These are phyloP conservation scores for Globisporangium cederbergense DNA, from an alignment of 352 stramenopile genomes.

Conservation along the genomic window DNA sequence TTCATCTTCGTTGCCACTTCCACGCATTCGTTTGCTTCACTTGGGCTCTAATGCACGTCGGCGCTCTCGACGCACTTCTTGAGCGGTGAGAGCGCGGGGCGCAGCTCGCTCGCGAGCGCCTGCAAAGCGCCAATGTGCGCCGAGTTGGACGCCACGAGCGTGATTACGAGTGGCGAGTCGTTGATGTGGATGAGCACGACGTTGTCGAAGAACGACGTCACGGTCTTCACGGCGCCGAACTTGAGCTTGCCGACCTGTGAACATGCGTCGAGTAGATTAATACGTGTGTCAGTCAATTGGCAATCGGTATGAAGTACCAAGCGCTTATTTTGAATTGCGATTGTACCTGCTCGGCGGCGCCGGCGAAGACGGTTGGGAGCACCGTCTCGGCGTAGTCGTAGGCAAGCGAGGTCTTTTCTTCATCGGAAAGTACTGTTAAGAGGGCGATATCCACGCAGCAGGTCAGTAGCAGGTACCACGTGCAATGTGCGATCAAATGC, in stretches of 20 bases:
- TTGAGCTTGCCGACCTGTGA: constrained; percentile 73
- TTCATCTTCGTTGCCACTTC: neutral
- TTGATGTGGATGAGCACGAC: constrained; percentile 80
- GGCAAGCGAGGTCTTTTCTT: constrained; percentile 36
- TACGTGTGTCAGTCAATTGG: neutral
- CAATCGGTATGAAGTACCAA: neutral
- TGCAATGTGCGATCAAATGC: neutral
- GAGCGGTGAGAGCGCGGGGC: constrained; percentile 54
- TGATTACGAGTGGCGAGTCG: constrained; percentile 71
- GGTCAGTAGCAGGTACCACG: too few relatives aligned
- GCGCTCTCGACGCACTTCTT: constrained; percentile 73
- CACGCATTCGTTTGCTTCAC: neutral
- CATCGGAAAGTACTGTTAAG: constrained; percentile 33
- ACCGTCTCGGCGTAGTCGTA: constrained; percentile 80
- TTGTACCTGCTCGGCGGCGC: constrained; percentile 65
- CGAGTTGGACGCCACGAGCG: constrained; percentile 62
- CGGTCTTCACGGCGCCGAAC: constrained; percentile 64
- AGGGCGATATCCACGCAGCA: neutral
- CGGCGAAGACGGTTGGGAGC: constrained; percentile 73
- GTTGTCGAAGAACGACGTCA: constrained; percentile 73
- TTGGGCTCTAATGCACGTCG: constrained; percentile 39
- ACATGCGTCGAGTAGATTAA: neutral
- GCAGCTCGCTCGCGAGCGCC: constrained; percentile 52
- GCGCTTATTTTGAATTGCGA: neutral
- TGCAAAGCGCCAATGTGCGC: constrained; percentile 58